Conservation (phyloP, 2,329 filamentous ascomycete genomes). For the Trichoderma lentiforme region DNA sequence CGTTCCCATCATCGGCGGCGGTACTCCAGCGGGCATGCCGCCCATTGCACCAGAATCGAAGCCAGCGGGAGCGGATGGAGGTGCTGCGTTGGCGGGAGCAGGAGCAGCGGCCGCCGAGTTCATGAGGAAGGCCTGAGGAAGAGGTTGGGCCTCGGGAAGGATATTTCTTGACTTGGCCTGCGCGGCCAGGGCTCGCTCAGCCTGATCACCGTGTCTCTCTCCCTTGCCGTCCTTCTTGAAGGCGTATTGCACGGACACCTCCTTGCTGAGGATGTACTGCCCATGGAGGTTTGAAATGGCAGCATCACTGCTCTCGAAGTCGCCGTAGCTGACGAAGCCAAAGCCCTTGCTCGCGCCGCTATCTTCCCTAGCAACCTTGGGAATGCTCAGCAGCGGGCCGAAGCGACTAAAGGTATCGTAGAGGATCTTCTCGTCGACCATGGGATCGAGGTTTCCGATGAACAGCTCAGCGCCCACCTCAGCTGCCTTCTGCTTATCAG, state of each 20-base stretch:
- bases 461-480: constrained; percentile 97
- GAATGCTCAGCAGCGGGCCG: constrained; percentile 75
- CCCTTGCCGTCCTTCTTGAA: constrained; percentile 99
- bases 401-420: constrained; percentile 94
- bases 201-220: constrained; percentile 90
- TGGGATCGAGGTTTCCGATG: constrained; percentile 88
- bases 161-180: constrained; percentile 95
- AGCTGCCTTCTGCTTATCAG: constrained; percentile 89
- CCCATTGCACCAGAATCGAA: constrained; percentile 37
- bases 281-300: constrained; percentile 91
- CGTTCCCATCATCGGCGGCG: constrained; percentile 25
- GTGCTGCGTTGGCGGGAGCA: constrained; percentile 24
- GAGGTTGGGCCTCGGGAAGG: constrained; percentile 70
- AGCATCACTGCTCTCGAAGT: constrained; percentile 90
- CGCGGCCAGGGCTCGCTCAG: constrained; percentile 84
- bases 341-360: constrained; percentile 88
- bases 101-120: constrained; percentile 26
- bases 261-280: constrained; percentile 95
- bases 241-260: constrained; percentile 93
- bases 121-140: constrained; percentile 69
- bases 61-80: constrained; percentile 27
- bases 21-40: constrained; percentile 25
- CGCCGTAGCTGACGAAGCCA: constrained; percentile 88
- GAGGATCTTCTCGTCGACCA: constrained; percentile 93
- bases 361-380: constrained; percentile 91